These are phyloP conservation scores for Saprolegnia diclina DNA, from an alignment of 352 stramenopile genomes.

Conservation along the genomic window DNA sequence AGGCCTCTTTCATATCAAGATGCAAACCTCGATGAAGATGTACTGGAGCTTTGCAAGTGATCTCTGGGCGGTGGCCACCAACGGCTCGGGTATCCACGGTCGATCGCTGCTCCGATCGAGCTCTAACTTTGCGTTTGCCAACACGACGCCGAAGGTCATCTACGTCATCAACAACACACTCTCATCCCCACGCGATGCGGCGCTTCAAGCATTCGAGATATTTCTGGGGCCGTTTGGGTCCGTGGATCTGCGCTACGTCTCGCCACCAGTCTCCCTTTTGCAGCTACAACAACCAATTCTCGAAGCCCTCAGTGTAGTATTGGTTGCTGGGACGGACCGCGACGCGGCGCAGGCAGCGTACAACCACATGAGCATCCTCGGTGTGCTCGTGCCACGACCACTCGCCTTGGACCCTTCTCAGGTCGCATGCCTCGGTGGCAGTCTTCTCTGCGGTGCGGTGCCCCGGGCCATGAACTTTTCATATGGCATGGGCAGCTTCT, in stretches of 20 bases:
- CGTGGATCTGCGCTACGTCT: slow-evolving; percentile 1
- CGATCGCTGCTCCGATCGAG: neutral
- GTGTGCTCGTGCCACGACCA: neutral
- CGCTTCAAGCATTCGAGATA: neutral
- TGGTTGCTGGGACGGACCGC: neutral
- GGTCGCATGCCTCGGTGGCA: neutral
- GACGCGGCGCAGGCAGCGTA: neutral
- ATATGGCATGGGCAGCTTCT: neutral
- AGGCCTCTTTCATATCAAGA: neutral
- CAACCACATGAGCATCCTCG: neutral
- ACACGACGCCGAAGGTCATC: neutral
- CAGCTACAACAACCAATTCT: neutral
- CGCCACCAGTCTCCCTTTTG: neutral
- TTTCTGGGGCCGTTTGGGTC: slow-evolving; percentile 16
- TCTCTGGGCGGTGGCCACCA: neutral
- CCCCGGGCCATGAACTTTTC: neutral
- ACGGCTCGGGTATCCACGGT: neutral
- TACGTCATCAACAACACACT: neutral
- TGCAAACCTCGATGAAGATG: slow-evolving; percentile 9
- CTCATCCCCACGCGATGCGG: neutral
- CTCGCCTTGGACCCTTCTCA: neutral
- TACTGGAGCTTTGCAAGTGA: slow-evolving; percentile 9
- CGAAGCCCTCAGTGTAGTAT: neutral
- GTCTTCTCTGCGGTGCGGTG: slow-evolving; percentile 1
- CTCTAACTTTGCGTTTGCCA: neutral